Conservation (phyloP, 805 yeast species). For the Hanseniaspora clermontiae region DNA sequence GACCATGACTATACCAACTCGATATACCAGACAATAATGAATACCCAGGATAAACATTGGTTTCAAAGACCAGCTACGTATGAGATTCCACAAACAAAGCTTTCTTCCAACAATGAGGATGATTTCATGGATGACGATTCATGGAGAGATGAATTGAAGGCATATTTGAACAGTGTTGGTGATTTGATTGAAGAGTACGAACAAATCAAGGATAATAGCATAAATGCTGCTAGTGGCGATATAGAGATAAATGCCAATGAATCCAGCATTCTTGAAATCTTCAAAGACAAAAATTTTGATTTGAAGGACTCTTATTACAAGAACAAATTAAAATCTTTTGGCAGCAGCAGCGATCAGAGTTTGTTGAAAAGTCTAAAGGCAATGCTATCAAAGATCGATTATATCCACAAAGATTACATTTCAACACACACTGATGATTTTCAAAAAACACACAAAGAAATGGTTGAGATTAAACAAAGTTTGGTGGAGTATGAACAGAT, state of each 20-base stretch:
- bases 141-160: conserved; percentile 32
- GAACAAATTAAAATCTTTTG: conserved; percentile 27
- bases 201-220: conserved; percentile 18
- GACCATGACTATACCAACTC: conserved; percentile 35
- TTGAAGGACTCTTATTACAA: conserved; percentile 44
- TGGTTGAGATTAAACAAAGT: conserved; percentile 48
- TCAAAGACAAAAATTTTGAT: conserved; percentile 53
- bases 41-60: conserved; percentile 29
- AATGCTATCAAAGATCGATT: not conserved
- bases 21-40: conserved; percentile 55
- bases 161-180: conserved; percentile 28
- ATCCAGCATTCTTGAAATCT: conserved; percentile 50
- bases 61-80: conserved; percentile 56
- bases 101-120: conserved; percentile 37
- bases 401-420: conserved; percentile 26
- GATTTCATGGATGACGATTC: conserved; percentile 22
- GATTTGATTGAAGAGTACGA: conserved; percentile 14
- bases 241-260: conserved; percentile 10
- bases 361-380: not conserved
- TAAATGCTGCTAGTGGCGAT: conserved; percentile 7
- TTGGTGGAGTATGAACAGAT: conserved; percentile 46
- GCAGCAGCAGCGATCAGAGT: not conserved
- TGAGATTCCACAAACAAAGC: conserved; percentile 73
- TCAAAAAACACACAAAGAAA: conserved; percentile 68
- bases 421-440: conserved; percentile 77